Conservation (phyloP, 2,329 filamentous ascomycete genomes). For the Septoria petroselini region DNA sequence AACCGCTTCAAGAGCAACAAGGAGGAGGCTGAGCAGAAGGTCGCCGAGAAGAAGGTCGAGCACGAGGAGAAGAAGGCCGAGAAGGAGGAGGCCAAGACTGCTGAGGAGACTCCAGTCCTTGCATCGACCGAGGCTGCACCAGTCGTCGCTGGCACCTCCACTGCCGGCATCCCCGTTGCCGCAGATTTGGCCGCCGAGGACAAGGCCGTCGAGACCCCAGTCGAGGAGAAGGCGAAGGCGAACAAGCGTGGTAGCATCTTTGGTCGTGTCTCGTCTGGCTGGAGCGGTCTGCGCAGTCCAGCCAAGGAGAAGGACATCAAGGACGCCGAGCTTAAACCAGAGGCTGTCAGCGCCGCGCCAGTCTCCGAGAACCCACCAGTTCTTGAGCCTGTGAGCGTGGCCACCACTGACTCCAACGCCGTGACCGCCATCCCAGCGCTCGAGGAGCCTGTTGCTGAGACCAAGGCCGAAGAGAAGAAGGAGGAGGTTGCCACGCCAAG, state of each 20-base stretch:
- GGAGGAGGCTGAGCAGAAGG: constrained; percentile 48
- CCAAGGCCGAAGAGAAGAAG: constrained; percentile 43
- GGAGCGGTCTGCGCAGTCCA: constrained; percentile 56
- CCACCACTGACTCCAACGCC: constrained; percentile 40
- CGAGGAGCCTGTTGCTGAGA: constrained; percentile 37
- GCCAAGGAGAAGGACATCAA: constrained; percentile 67
- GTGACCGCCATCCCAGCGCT: constrained; percentile 38
- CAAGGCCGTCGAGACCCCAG: constrained; percentile 41
- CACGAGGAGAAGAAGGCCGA: constrained; percentile 42
- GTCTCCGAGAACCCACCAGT: constrained; percentile 38
- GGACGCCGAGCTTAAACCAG: constrained; percentile 60
- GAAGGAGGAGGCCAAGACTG: constrained; percentile 41
- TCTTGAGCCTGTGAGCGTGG: constrained; percentile 39
- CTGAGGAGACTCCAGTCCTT: constrained; percentile 40
- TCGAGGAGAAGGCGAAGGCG: constrained; percentile 56
- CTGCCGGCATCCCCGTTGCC: constrained; percentile 40
- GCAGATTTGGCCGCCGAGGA: constrained; percentile 43
- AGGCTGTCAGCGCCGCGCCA: constrained; percentile 50
- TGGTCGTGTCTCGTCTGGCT: constrained; percentile 57
- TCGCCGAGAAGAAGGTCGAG: constrained; percentile 46
- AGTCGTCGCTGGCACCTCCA: constrained; percentile 21
- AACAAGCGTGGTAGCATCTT: constrained; percentile 86
- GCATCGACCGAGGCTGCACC: constrained; percentile 33
- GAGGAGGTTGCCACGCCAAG: constrained; percentile 37
- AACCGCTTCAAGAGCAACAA: constrained; percentile 60